Evolutionary conservation across 192 early-diverging fungal genomes (phyloP).

Genomic region (Coemansia asiatica): DNA sequence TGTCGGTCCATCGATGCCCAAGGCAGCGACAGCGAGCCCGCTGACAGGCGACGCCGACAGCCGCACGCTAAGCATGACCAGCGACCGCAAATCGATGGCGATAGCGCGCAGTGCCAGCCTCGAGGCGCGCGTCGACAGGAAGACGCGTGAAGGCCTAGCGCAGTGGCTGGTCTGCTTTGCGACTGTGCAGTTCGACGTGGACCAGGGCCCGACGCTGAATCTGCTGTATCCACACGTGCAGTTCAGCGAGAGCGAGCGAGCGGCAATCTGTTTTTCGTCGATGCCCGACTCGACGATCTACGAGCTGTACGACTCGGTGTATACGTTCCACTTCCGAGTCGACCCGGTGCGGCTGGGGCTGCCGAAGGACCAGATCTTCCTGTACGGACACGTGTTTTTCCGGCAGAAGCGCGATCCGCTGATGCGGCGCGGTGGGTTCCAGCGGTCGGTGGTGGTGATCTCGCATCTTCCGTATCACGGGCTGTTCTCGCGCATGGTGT

Average conservation of each 20-base stretch:
- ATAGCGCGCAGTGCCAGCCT: slow-evolving; percentile 48
- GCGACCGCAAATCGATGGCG: slow-evolving; percentile 25
- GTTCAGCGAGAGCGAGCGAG: slow-evolving; percentile 66
- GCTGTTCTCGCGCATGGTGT: slow-evolving; percentile 73
- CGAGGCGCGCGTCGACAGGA: slow-evolving; percentile 42
- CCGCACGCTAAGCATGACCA: slow-evolving; percentile 46
- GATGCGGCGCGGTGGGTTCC: slow-evolving; percentile 88
- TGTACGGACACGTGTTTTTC: slow-evolving; percentile 92
- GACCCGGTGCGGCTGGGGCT: slow-evolving; percentile 51
- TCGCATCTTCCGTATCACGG: slow-evolving; percentile 89
- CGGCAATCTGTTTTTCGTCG: slow-evolving; percentile 75
- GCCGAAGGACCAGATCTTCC: slow-evolving; percentile 45
- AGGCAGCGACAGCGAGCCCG: slow-evolving; percentile 1
- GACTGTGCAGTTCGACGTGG: slow-evolving; percentile 80
- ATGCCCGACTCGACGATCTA: slow-evolving; percentile 78
- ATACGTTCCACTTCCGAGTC: slow-evolving; percentile 70
- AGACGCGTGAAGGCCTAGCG: slow-evolving; percentile 25
- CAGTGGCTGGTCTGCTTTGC: slow-evolving; percentile 73
- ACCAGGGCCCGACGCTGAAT: slow-evolving; percentile 74
- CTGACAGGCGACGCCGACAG: slow-evolving; percentile 28
- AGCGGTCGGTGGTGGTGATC: slow-evolving; percentile 86
- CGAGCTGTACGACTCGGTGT: slow-evolving; percentile 72
- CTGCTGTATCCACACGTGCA: slow-evolving; percentile 70
- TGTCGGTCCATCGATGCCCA: not conserved
- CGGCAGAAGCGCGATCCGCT: slow-evolving; percentile 83